Evolutionary conservation across 1,284 basidiomycete genomes (phyloP).

Genomic region (Leccinum subrobustum): DNA sequence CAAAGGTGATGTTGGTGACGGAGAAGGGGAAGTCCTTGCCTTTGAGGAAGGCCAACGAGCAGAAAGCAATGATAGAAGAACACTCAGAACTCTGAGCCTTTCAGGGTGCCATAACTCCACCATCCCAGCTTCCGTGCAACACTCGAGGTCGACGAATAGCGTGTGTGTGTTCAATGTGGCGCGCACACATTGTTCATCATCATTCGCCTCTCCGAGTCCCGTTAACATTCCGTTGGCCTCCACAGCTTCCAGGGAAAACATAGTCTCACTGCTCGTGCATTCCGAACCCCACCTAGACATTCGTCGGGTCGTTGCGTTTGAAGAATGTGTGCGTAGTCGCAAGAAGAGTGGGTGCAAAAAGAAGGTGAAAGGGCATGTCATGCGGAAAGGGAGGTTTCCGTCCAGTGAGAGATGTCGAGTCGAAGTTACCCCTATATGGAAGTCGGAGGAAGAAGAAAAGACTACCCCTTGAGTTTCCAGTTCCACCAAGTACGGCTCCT

Average conservation of each 20-base stretch:
- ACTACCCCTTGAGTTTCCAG: slow-evolving; percentile 38
- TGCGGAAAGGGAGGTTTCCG: slow-evolving; percentile 35
- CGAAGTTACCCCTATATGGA: too few species aligned
- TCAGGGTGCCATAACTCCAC: slow-evolving; percentile 74
- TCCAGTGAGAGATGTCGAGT: slow-evolving; percentile 10
- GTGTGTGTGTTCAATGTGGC: slow-evolving; percentile 50
- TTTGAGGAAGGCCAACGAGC: slow-evolving; percentile 25
- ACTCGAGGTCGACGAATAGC: slow-evolving; percentile 48
- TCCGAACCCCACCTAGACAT: too few species aligned
- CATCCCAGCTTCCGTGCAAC: slow-evolving; percentile 60
- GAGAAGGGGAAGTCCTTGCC: slow-evolving; percentile 30
- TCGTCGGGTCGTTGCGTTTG: too few species aligned
- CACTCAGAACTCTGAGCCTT: slow-evolving; percentile 55
- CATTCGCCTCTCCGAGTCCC: too few species aligned
- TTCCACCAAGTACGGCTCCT: too few species aligned
- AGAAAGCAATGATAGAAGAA: slow-evolving; percentile 32
- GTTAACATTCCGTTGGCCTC: too few species aligned
- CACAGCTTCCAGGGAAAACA: too few species aligned
- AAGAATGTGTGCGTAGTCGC: too few species aligned
- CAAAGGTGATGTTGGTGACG: slow-evolving; percentile 39
- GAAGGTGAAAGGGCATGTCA: slow-evolving; percentile 36
- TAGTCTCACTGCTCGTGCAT: too few species aligned
- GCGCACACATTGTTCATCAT: too few species aligned
- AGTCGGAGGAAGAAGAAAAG: slow-evolving; percentile 36
- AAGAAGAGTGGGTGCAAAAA: slow-evolving; percentile 21